phyloP scores from a whole-genome alignment of 345 rosid species.

The Brassica juncea region DNA sequence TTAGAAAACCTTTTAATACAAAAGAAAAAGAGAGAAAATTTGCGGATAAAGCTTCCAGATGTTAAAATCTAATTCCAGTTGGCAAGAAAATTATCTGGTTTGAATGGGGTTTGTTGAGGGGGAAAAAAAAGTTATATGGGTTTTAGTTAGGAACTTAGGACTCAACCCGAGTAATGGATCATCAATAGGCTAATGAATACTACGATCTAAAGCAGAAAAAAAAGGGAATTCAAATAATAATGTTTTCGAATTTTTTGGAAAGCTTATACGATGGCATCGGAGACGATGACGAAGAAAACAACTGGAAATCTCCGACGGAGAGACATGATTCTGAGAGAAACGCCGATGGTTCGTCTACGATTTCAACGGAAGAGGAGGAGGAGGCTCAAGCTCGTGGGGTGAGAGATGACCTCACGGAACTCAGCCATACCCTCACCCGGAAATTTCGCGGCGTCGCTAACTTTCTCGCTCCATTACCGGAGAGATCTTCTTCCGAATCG shows the following conservation, averaged over 20 bases:
- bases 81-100: background rate
- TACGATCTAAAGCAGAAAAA: background rate
- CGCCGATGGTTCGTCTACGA: conserved; percentile 15
- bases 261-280: conserved; percentile 37
- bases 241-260: conserved; percentile 40
- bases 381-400: conserved; percentile 60
- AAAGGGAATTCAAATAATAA: conserved; percentile 19
- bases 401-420: conserved; percentile 79
- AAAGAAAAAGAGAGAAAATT: no score
- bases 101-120: background rate
- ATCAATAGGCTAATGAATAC: conserved; percentile 12
- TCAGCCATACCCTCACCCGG: conserved; percentile 69
- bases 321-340: background rate
- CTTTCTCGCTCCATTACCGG: conserved; percentile 82
- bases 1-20: no score
- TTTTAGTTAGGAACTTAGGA: no score
- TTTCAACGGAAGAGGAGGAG: conserved; percentile 18
- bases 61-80: background rate
- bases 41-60: background rate
- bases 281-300: conserved; percentile 30
- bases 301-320: background rate
- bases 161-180: background rate
- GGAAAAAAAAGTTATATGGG: background rate
- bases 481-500: conserved; percentile 28
- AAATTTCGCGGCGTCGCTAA: conserved; percentile 92